Percentiles rank a stretch among this genome's conserved stretches.
These are phyloP conservation scores for Cercospora brassicicola DNA, from an alignment of 2,329 filamentous ascomycete genomes.

Conservation along the genomic window DNA sequence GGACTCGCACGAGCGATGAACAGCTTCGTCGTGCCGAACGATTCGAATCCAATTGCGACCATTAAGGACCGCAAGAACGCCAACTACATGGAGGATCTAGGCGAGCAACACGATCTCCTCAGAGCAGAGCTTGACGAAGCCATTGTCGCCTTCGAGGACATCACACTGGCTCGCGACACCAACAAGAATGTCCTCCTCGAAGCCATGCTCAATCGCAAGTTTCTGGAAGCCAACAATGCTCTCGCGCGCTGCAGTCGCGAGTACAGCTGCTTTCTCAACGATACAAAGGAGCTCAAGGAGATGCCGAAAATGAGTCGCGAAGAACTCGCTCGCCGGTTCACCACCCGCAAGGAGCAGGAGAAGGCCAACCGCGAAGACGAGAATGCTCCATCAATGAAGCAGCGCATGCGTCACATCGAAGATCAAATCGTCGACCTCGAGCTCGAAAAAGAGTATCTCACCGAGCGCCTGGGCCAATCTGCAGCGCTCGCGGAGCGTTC, in stretches of 20 bases:
- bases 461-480: background rate
- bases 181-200: constrained; percentile 15
- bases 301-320: constrained; percentile 14
- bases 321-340: constrained; percentile 7
- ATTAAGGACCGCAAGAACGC: constrained; percentile 20
- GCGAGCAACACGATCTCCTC: background rate
- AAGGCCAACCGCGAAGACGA: constrained; percentile 11
- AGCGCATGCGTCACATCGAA: constrained; percentile 9
- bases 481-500: constrained; percentile 7
- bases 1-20: constrained; percentile 18
- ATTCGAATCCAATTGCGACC: constrained; percentile 14
- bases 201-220: constrained; percentile 12
- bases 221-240: constrained; percentile 23
- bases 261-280: constrained; percentile 15
- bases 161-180: background rate
- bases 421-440: constrained; percentile 14
- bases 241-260: constrained; percentile 16
- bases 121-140: constrained; percentile 11
- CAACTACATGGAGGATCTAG: constrained; percentile 14
- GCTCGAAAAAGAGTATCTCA: constrained; percentile 12
- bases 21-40: constrained; percentile 9
- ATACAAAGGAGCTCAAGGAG: constrained; percentile 16
- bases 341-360: constrained; percentile 6
- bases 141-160: constrained; percentile 4
- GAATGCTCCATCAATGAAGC: background rate